Conservation (phyloP, 2,329 filamentous ascomycete species). For the Helotiales sp. region DNA sequence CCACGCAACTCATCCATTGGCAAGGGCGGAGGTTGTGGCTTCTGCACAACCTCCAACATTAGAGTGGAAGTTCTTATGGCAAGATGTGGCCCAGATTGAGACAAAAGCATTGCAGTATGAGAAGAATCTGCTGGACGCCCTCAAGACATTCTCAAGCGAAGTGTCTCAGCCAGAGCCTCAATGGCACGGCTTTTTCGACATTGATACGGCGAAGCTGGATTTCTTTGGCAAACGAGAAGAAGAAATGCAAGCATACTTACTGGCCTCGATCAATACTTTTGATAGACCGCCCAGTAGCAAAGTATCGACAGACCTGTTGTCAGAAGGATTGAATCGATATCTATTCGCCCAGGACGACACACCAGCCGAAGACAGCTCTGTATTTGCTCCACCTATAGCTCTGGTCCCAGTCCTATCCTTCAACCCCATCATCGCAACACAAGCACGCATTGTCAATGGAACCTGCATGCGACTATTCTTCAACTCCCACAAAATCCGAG, state of each 20-base stretch:
- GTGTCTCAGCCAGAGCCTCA: neutral
- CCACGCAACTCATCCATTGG: constrained; percentile 71
- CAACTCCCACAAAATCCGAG: constrained; percentile 65
- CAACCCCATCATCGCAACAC: constrained; percentile 69
- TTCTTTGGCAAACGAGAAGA: constrained; percentile 50
- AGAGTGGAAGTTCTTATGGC: constrained; percentile 73
- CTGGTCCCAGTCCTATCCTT: constrained; percentile 71
- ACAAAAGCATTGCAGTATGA: constrained; percentile 56
- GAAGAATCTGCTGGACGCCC: constrained; percentile 38
- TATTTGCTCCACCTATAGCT: constrained; percentile 38
- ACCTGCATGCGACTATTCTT: constrained; percentile 79
- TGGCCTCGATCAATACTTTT: constrained; percentile 51
- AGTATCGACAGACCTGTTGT: constrained; percentile 23
- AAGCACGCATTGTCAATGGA: constrained; percentile 75
- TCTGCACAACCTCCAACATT: constrained; percentile 55
- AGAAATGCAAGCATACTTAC: constrained; percentile 48
- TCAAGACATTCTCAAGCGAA: constrained; percentile 29
- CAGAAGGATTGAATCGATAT: constrained; percentile 24
- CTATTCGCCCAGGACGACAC: constrained; percentile 15
- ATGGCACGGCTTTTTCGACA: neutral
- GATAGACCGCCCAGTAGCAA: constrained; percentile 38
- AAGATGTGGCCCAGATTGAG: constrained; percentile 65
- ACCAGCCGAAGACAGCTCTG: constrained; percentile 15
- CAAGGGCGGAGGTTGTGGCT: constrained; percentile 48
- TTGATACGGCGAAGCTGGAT: constrained; percentile 26